Base-by-base conservation (phyloP, 106 monocot genomes). In the Phalaenopsis aphrodite region DNA sequence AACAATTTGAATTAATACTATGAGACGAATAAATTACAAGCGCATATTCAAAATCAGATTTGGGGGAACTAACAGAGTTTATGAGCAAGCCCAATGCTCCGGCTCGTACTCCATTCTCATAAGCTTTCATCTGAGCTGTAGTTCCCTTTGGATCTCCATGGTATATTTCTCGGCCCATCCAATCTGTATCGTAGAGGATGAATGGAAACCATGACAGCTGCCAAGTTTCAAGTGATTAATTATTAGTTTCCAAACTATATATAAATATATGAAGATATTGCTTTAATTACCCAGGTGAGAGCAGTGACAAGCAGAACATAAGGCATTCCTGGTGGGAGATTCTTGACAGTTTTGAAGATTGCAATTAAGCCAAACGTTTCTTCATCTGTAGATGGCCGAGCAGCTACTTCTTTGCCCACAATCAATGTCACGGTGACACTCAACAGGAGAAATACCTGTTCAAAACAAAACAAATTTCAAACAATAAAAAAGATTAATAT, bases 121-220 rank as follows among this genome's bases (percentile, higher is more conserved):
- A 97, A 17, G 87, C 88, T 30, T 82, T 76, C 5, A 81, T 79
- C 68, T 97, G 55, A 15, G 77, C 67, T 2, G 78, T 23, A 14
- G 72, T 82, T 42, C 97, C 97, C 41, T 82, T 89, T 39, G 97
- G 92, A 78, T 92, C 46, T 14, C 97, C 97, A 78, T 90, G 97
- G 81, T 80, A 94, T 14, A 97, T 84, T 85, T 97, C 97, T 23
- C 97, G 97, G 10, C 97, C 97, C 97, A 97, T 97, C 97, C 97
- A 97, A 68, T 97, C 97, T 3, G 97, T 97, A 82, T 94, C 90
- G 78, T 90, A 97, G 9, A 94, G 90, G 83, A 89, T 90, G 79
- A 92, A 97, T 11, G 97, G 97, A 72, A 97, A 97, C 97, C 97
- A 97, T 21, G 97, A 85, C 10, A 94, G 72, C 96, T 97, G 85